These are phyloP conservation scores for Guyanaporus albipodus DNA, from an alignment of 768 basidiomycete species.

Conservation along the genomic window DNA sequence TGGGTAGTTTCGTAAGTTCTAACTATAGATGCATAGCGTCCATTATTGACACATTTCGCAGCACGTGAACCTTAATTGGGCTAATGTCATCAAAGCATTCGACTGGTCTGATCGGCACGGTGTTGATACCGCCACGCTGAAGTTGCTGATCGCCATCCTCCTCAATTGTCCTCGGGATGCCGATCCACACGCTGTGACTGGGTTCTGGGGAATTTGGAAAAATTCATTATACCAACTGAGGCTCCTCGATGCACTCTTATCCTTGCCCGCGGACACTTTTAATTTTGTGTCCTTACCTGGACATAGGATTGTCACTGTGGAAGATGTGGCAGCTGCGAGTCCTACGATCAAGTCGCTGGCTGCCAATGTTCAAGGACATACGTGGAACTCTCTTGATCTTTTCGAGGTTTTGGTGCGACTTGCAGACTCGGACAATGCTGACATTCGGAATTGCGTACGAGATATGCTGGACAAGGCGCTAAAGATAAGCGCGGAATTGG, in stretches of 20 bases:
- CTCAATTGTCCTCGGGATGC: constrained; percentile 74
- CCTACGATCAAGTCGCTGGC: constrained; percentile 92
- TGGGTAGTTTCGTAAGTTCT: constrained; percentile 67
- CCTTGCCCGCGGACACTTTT: constrained; percentile 86
- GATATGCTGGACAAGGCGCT: constrained; percentile 94
- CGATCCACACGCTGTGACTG: constrained; percentile 75
- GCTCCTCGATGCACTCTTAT: constrained; percentile 84
- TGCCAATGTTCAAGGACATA: constrained; percentile 84
- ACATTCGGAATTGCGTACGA: constrained; percentile 72
- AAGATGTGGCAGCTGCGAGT: constrained; percentile 80
- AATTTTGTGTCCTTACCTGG: constrained; percentile 88
- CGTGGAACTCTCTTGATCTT: constrained; percentile 93
- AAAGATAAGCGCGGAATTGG: constrained; percentile 89
- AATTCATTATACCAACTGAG: constrained; percentile 84
- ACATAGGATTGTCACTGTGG: constrained; percentile 78
- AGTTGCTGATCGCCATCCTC: constrained; percentile 84
- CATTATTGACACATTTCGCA: constrained; percentile 29
- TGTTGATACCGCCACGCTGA: constrained; percentile 85
- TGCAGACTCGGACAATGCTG: constrained; percentile 64
- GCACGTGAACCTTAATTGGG: constrained; percentile 73
- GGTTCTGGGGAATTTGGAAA: constrained; percentile 83
- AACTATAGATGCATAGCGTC: neutral
- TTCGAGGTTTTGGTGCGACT: constrained; percentile 84
- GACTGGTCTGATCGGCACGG: constrained; percentile 81
- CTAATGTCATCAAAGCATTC: constrained; percentile 78